Conservation (phyloP, 148 eudicot species). For the Rhododendron henanense region DNA sequence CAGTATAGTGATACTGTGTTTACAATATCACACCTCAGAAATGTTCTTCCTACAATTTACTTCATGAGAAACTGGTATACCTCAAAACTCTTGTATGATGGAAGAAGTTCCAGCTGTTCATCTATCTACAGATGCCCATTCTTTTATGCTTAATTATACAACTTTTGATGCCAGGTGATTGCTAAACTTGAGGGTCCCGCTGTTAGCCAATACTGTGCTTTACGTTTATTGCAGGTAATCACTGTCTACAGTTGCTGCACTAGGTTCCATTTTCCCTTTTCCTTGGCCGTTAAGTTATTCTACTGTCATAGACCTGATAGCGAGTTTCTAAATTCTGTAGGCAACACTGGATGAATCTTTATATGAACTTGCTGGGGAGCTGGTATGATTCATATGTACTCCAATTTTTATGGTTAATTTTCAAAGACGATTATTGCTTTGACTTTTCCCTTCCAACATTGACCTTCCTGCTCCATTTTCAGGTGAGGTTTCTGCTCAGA, state of each 20-base stretch:
- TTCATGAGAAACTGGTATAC: background rate
- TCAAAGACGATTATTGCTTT: background rate
- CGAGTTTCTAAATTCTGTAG: constrained; percentile 31
- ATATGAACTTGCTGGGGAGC: constrained; percentile 98
- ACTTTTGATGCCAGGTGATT: constrained; percentile 52
- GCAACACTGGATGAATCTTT: constrained; percentile 95
- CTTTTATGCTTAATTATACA: background rate
- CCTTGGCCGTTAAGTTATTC: background rate
- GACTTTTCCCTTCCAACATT: background rate
- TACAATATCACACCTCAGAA: background rate
- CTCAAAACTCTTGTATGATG: background rate
- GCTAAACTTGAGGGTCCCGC: constrained; percentile 97
- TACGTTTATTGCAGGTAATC: constrained; percentile 91
- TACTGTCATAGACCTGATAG: constrained; percentile 16
- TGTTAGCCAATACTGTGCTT: constrained; percentile 93
- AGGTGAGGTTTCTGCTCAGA: constrained; percentile 96
- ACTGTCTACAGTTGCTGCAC: background rate
- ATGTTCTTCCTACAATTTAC: background rate
- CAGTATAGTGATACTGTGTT: background rate
- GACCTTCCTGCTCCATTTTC: constrained; percentile 10
- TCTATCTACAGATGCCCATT: background rate
- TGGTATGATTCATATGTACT: constrained; percentile 44
- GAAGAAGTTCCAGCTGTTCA: constrained; percentile 1
- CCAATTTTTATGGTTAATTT: background rate
- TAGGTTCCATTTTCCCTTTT: background rate